Conservation (phyloP, 1,284 basidiomycete genomes). For the Fomitopsis pinicola region DNA sequence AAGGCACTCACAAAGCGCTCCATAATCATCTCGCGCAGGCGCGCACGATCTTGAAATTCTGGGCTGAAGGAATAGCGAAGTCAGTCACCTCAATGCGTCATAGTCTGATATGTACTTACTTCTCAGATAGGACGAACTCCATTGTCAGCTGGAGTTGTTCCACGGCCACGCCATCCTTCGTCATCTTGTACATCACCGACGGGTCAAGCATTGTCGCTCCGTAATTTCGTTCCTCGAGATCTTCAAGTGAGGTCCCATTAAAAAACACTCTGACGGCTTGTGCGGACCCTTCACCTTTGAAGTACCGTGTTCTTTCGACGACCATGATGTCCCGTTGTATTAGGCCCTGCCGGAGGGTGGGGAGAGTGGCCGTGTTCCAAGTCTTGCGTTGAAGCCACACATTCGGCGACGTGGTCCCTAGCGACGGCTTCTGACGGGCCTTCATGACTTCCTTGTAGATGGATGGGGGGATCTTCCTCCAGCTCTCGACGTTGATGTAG, state of each 20-base stretch:
- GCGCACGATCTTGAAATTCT: neutral
- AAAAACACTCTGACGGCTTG: neutral
- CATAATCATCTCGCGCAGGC: conserved; percentile 1
- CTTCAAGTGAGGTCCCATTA: neutral
- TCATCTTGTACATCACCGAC: neutral
- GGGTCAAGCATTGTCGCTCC: neutral
- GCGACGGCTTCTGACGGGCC: neutral
- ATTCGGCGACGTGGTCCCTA: neutral
- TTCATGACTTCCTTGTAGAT: neutral
- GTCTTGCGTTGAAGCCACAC: neutral
- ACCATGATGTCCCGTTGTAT: neutral
- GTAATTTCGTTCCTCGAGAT: neutral
- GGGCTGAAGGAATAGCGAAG: neutral
- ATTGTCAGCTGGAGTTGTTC: neutral
- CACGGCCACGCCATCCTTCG: neutral
- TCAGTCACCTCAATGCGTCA: neutral
- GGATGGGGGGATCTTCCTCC: neutral
- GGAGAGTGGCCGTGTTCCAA: neutral
- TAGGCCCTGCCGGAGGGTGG: neutral
- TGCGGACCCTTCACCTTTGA: neutral
- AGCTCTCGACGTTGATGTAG: neutral
- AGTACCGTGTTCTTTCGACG: neutral
- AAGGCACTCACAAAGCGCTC: conserved; percentile 16
- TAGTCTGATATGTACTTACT: neutral
- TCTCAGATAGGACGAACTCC: neutral